phyloP scores from a whole-genome alignment of 1,284 basidiomycete species.

The Puccinia horiana region DNA sequence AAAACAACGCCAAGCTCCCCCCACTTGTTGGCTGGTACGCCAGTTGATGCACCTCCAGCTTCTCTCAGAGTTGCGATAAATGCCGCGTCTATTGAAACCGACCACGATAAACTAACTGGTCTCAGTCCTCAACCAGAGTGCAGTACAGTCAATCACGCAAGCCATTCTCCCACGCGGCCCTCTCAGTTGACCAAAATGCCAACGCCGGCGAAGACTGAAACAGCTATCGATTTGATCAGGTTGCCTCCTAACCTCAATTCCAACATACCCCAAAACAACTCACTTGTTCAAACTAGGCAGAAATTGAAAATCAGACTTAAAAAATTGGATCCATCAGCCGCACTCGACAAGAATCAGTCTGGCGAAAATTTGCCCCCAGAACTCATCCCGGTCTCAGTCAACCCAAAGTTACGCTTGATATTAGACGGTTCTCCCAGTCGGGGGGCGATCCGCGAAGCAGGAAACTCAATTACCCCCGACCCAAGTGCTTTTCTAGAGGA shows the following conservation, averaged over 20 bases:
- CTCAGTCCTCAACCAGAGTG: not conserved
- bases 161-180: not conserved
- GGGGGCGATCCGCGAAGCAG: slow-evolving; percentile 9
- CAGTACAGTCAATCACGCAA: not conserved
- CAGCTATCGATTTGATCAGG: not conserved
- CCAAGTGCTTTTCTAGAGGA: not conserved
- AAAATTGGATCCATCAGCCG: not conserved
- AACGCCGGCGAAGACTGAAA: not conserved
- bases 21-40: not conserved
- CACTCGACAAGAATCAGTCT: not conserved
- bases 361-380: slow-evolving; percentile 14
- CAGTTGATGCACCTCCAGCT: not conserved
- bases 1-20: not conserved
- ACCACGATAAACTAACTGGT: not conserved
- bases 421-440: slow-evolving; percentile 7
- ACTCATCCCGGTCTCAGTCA: slow-evolving; percentile 5
- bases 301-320: slow-evolving; percentile 22
- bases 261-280: not conserved
- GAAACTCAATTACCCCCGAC: not conserved
- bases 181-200: not conserved
- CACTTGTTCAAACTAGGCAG: not conserved
- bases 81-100: not conserved
- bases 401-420: slow-evolving; percentile 42
- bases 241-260: not conserved
- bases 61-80: not conserved